Base-by-base conservation (phyloP, 495 filamentous ascomycete species). In the Xylaria cubensis region DNA sequence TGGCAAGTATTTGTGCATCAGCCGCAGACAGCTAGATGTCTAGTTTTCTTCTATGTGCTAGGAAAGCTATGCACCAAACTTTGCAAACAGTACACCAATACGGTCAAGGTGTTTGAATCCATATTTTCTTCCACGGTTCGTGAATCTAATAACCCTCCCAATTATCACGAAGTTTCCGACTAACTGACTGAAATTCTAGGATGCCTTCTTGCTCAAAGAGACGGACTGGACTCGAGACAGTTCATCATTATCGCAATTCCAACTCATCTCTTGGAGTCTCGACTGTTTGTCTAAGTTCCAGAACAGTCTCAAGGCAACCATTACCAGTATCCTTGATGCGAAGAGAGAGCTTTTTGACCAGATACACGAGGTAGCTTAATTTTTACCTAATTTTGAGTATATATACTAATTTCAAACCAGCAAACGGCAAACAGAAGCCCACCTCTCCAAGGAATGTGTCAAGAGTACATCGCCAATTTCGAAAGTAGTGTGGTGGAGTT, bases 1-100 rank as follows among this genome's bases (percentile, higher is more conserved):
- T 74, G 73, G 70, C 69, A 72, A 32, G 46, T 44, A 34, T 74
- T 74, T 34, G 67, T 74, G 21, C 73, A 74, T 34, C 73, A 74
- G 34, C 71, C 73, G 10, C 73, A 73, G 46, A 73, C 70, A 15
- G 73, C 73, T 10, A 64, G 73, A 12, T 74, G 73, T 48, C 73
- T 74, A 21, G 70, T 74, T 4, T 74, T 74, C n/a, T 15, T 74
- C 21, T 36, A 39, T 15, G 21, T 74, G 0, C n/a, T 74, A 1
- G 73, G 73, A 48, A n/a, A 32, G 17, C 24, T 74, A 29, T 74
- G 72, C 63, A 36, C 13, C 56, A 39, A 59, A 59, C 3, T 39
- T n/a, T 59, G 56, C 56, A 39, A 59, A 59, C 56, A 59, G 10
- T 59, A 59, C 56, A 32, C 17, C 29, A 32, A 39, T 12, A 59